A percentile compares a stretch with the other conserved stretches of the same genome.
Evolutionary conservation across 305 asterid genomes (phyloP).

Genomic region (Fraxinus baroniana): DNA sequence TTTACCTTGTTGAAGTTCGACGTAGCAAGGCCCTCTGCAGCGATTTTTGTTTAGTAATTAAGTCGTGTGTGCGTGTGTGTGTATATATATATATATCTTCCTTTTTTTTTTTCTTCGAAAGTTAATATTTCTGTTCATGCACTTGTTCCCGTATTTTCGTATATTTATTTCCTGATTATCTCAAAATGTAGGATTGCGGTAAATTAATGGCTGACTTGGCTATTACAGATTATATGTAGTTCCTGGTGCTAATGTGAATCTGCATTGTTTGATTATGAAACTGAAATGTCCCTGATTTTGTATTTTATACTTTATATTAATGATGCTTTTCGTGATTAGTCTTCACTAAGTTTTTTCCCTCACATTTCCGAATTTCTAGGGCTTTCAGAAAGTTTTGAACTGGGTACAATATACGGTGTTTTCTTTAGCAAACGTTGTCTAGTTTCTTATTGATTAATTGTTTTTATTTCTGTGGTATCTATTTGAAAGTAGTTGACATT

Average conservation of each 20-base stretch:
- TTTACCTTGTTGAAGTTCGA: background rate
- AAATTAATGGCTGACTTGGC: background rate
- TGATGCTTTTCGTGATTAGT: background rate
- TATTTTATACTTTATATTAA: background rate
- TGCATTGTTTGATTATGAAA: background rate
- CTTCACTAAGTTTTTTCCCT: background rate
- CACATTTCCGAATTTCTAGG: background rate
- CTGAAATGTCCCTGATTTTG: background rate
- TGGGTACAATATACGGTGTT: background rate
- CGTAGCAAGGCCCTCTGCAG: background rate
- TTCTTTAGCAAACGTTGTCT: background rate
- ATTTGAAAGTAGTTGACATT: background rate
- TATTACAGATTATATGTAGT: background rate
- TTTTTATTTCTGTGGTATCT: constrained; percentile 9
- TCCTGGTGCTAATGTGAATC: background rate
- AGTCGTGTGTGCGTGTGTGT: background rate
- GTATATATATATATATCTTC: too few relatives aligned
- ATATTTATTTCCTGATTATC: background rate
- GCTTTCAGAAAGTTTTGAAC: constrained; percentile 14
- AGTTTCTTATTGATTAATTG: constrained; percentile 1
- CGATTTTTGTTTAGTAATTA: background rate
- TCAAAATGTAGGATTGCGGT: background rate
- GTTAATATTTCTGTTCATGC: background rate
- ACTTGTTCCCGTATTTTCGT: background rate
- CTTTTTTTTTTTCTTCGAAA: background rate